Evolutionary conservation across 345 rosid genomes (phyloP).

Genomic region (Schrenkiella parvula): DNA sequence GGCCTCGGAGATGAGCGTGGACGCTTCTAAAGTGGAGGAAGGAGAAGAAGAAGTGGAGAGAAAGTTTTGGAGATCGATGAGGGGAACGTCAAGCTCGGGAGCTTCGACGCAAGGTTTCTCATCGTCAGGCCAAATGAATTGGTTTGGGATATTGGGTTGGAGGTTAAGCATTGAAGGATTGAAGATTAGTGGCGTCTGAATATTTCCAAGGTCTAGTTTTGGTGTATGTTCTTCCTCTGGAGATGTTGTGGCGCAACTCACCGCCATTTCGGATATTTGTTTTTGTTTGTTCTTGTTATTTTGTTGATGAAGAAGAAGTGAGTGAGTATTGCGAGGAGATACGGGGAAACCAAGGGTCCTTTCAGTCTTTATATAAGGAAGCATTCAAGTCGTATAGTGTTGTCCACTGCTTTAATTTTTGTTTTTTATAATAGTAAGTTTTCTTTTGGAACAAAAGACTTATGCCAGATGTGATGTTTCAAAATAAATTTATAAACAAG

Average conservation of each 20-base stretch:
- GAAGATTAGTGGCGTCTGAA: slow-evolving; percentile 48
- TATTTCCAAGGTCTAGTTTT: slow-evolving; percentile 32
- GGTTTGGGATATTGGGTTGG: slow-evolving; percentile 54
- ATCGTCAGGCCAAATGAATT: slow-evolving; percentile 89
- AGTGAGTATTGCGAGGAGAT: slow-evolving; percentile 21
- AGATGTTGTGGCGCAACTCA: slow-evolving; percentile 36
- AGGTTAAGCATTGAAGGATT: slow-evolving; percentile 60
- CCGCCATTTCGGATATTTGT: slow-evolving; percentile 35
- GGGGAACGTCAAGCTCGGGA: slow-evolving; percentile 70
- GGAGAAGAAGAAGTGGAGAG: slow-evolving; percentile 28
- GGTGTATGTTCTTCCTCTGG: slow-evolving; percentile 27
- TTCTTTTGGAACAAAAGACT: background rate
- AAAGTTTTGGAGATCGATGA: slow-evolving; percentile 58
- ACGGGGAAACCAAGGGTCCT: slow-evolving; percentile 9
- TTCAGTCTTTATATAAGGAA: slow-evolving; percentile 20
- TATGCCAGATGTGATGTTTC: background rate
- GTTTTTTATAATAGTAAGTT: background rate
- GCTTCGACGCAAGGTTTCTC: slow-evolving; percentile 55
- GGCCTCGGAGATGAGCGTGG: slow-evolving; percentile 59
- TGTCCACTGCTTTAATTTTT: background rate
- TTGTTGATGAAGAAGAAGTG: background rate
- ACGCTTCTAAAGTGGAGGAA: slow-evolving; percentile 49
- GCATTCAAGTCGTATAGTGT: slow-evolving; percentile 3
- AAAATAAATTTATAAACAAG: no score
- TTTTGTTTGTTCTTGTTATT: background rate